These are phyloP conservation scores for Metschnikowia sp. DNA, from an alignment of 805 yeast genomes.

Conservation along the genomic window DNA sequence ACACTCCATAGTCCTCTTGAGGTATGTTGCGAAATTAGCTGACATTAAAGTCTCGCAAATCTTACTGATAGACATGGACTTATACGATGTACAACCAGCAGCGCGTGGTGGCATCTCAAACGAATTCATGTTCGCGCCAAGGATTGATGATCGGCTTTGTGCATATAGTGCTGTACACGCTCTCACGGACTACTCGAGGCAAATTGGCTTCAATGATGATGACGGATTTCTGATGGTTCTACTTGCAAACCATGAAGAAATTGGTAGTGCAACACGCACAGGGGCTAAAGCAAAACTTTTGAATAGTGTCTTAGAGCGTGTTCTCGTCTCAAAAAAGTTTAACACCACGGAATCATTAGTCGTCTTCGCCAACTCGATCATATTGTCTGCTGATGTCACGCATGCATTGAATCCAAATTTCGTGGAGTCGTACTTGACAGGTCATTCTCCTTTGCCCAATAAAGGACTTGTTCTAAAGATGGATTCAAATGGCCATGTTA, in stretches of 20 bases:
- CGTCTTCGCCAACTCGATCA: constrained; percentile 30
- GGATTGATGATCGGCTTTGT: constrained; percentile 42
- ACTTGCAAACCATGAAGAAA: constrained; percentile 41
- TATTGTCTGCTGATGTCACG: constrained; percentile 43
- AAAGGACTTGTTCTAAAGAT: constrained; percentile 35
- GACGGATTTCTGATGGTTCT: constrained; percentile 31
- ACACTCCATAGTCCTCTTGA: constrained; percentile 32
- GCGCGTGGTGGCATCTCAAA: constrained; percentile 33
- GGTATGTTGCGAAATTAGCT: constrained; percentile 29
- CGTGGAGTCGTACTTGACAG: constrained; percentile 26
- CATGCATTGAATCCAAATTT: constrained; percentile 44
- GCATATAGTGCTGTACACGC: constrained; percentile 36
- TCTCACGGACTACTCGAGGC: constrained; percentile 19
- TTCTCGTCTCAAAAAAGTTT: constrained; percentile 6
- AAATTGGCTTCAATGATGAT: constrained; percentile 17
- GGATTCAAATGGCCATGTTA: constrained; percentile 37
- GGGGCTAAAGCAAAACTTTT: constrained; percentile 39
- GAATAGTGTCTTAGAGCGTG: constrained; percentile 18
- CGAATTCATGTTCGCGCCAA: constrained; percentile 39
- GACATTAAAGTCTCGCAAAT: constrained; percentile 22
- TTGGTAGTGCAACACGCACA: constrained; percentile 38
- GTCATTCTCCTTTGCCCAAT: constrained; percentile 38
- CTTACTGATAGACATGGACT: constrained; percentile 33
- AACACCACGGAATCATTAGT: constrained; percentile 6
- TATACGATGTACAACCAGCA: constrained; percentile 35